These are phyloP conservation scores for Ogataea pini DNA, from an alignment of 805 yeast genomes.

Conservation along the genomic window DNA sequence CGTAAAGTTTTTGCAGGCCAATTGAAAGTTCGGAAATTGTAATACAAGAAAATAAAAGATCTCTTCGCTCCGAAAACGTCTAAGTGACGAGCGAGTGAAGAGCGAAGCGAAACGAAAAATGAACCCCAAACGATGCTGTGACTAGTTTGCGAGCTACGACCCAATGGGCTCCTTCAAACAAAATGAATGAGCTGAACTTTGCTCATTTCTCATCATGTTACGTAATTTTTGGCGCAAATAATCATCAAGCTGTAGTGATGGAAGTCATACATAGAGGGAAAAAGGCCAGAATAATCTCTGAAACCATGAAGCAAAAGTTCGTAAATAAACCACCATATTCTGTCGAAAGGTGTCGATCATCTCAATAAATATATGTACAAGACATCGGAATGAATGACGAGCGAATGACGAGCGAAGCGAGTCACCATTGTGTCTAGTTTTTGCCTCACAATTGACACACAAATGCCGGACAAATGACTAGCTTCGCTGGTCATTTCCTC, in stretches of 20 bases:
- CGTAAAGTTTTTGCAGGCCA: not conserved
- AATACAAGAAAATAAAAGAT: not conserved
- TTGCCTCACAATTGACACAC: too few species aligned
- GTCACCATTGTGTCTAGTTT: too few species aligned
- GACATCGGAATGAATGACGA: not conserved
- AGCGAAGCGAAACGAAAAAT: too few species aligned
- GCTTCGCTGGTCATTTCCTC: too few species aligned
- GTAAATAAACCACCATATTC: not conserved
- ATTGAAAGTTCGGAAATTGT: not conserved
- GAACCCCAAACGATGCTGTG: too few species aligned
- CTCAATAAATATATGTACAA: conserved; percentile 7
- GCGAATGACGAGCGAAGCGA: too few species aligned
- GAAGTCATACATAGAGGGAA: conserved; percentile 3
- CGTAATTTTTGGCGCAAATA: conserved; percentile 2
- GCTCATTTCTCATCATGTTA: too few species aligned
- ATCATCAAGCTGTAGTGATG: conserved; percentile 4
- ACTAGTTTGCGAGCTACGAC: too few species aligned
- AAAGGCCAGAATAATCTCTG: not conserved
- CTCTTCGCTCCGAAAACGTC: conserved; percentile 1
- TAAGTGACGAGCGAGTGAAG: not conserved
- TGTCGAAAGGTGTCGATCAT: conserved; percentile 1
- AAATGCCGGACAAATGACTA: too few species aligned
- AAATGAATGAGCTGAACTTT: too few species aligned
- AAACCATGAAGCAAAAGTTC: not conserved
- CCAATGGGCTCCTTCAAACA: too few species aligned